Base-by-base conservation (phyloP, 1,284 basidiomycete species). In the Melampsora americana region DNA sequence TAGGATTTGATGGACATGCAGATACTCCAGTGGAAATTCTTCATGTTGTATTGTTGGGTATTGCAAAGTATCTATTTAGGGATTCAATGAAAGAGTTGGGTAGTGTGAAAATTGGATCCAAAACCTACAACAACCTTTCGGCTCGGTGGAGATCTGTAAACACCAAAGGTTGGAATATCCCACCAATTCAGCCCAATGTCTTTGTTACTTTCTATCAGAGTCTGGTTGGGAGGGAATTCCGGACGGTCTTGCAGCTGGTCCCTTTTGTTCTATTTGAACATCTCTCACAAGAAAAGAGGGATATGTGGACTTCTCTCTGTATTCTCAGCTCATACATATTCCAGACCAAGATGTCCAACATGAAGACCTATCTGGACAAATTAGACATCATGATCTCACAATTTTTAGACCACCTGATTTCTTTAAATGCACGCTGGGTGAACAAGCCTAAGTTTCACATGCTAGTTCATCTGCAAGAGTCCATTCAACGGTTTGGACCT, bases 401-500 rank as follows among this genome's bases (percentile, higher is more conserved):
- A 12, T 83, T 84, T 68, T 78, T 85, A 0, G 26, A 80, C 0
- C 78, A 79, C 6, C 81, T 82, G 0, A 81, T 80, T 0, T 64
- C 39, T 0, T 83, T 81, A 81, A 83, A 81, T 1, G 66, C 69
- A 6, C 79, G 77, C 0, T 84, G 84, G 84, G 83, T 84, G 73
- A 84, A 85, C 74, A 85, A 85, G 74, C 82, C 83, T 0, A 85
- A 85, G 72, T 84, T 81, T 50, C 81, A 82, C 62, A 65, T 81
- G 7, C 3, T 82, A 2, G 48, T 78, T 1, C 81, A 82, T 23
- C 74, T 82, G 18, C 65, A 72, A 9, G 66, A 65, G 3, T 80
- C 80, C 26, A 77, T 81, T 9, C n/a, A 44, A 5, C 39, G 39
- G 4, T 70, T 70, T 48, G 69, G 69, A 5, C 39, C 35, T 1